Conservation (phyloP, 495 filamentous ascomycete genomes). For the Geoglossum glabrum region DNA sequence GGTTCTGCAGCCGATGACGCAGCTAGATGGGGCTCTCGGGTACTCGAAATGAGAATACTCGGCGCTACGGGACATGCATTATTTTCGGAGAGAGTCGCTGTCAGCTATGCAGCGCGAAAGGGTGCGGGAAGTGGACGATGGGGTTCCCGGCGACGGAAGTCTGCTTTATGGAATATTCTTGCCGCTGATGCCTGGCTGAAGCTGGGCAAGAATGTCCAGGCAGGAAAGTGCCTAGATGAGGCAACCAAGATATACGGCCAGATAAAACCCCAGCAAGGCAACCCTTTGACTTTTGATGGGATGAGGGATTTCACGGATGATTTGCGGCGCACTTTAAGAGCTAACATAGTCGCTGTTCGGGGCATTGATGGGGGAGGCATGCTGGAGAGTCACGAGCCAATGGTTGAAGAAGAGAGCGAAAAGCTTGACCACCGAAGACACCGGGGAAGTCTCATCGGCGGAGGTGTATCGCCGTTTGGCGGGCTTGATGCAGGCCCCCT, state of each 20-base stretch:
- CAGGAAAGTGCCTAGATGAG: constrained; percentile 49
- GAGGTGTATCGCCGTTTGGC: constrained; percentile 14
- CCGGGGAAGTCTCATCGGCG: constrained; percentile 24
- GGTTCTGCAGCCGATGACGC: constrained; percentile 69
- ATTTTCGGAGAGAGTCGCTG: constrained; percentile 61
- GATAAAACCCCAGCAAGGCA: constrained; percentile 27
- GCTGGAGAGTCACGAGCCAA: constrained; percentile 18
- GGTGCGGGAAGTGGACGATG: constrained; percentile 40
- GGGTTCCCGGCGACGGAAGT: constrained; percentile 57
- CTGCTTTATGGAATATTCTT: constrained; percentile 74
- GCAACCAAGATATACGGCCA: constrained; percentile 47
- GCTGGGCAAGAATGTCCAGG: constrained; percentile 45
- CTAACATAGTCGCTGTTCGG: constrained; percentile 24
- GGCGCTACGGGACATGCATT: constrained; percentile 59
- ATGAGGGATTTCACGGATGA: constrained; percentile 39
- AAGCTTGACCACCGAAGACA: constrained; percentile 19
- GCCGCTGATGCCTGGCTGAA: constrained; percentile 67
- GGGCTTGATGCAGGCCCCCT: constrained; percentile 29
- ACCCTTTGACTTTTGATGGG: constrained; percentile 33
- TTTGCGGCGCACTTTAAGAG: constrained; percentile 36
- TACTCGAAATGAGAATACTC: constrained; percentile 57
- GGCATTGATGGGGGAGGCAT: constrained; percentile 20
- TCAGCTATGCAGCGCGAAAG: constrained; percentile 58
- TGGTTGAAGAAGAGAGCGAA: constrained; percentile 43
- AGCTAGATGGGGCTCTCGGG: constrained; percentile 59